Conservation (phyloP, 495 filamentous ascomycete genomes). For the Darksidea phi region DNA sequence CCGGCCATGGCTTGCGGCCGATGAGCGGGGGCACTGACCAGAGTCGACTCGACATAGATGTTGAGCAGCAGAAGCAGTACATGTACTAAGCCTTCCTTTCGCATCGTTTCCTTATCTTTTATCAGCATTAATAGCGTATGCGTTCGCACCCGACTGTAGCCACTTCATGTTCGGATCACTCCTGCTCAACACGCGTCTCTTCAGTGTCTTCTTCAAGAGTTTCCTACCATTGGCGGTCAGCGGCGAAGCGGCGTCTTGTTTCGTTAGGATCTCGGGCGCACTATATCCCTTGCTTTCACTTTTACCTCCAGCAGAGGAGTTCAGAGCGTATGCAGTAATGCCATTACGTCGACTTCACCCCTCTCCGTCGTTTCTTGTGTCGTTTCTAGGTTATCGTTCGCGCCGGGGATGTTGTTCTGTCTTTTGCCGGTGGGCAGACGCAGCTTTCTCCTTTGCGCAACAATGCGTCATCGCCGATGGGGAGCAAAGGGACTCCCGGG, state of each 20-base stretch:
- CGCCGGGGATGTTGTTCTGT: background rate
- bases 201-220: background rate
- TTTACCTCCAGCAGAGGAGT: background rate
- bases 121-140: constrained; percentile 5
- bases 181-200: background rate
- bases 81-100: constrained; percentile 20
- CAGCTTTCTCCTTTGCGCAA: background rate
- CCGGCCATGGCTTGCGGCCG: constrained; percentile 7
- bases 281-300: background rate
- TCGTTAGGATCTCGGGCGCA: background rate
- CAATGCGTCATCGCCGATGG: background rate
- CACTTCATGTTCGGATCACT: constrained; percentile 1
- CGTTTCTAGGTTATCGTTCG: background rate
- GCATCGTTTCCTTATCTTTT: background rate
- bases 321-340: constrained; percentile 9
- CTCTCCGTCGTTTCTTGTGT: background rate
- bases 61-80: constrained; percentile 29
- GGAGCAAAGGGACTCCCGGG: background rate
- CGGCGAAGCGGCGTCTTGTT: background rate
- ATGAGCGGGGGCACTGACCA: constrained; percentile 27
- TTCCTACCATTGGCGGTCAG: background rate
- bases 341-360: constrained; percentile 3
- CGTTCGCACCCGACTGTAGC: background rate
- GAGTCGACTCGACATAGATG: constrained; percentile 21
- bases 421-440: background rate